Conservation (phyloP, 352 stramenopile species). For the Phytophthora cryptogea region DNA sequence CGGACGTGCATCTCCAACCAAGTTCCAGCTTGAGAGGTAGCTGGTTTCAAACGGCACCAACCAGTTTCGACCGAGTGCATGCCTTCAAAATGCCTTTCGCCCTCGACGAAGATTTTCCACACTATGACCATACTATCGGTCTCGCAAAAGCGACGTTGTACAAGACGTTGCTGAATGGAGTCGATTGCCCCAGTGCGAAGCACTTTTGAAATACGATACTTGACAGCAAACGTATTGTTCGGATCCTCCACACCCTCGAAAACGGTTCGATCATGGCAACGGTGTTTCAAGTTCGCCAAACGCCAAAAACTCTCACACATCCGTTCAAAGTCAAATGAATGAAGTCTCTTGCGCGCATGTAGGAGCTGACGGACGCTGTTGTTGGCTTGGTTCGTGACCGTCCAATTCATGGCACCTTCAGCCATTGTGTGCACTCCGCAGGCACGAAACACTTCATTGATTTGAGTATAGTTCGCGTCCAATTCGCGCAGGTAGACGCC, state of each 20-base stretch:
- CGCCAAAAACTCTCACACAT: not conserved
- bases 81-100: not conserved
- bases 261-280: not conserved
- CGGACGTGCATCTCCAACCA: constrained; percentile 11
- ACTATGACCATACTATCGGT: not conserved
- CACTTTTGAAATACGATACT: not conserved
- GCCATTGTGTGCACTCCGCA: constrained; percentile 3
- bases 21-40: constrained; percentile 1
- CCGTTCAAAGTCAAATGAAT: constrained; percentile 1
- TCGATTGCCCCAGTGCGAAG: not conserved
- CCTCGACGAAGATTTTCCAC: not conserved
- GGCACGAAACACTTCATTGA: constrained; percentile 9
- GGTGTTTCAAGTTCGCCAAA: not conserved
- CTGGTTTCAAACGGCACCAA: not conserved
- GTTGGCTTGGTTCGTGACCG: not conserved
- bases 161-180: not conserved
- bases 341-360: not conserved
- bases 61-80: not conserved
- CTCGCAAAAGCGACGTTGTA: not conserved
- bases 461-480: constrained; percentile 15
- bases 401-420: not conserved
- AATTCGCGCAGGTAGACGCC: constrained; percentile 4
- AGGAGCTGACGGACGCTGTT: constrained; percentile 1
- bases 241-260: not conserved
- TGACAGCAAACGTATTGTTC: not conserved